Evolutionary conservation across 1,284 basidiomycete species (phyloP).

Genomic region (Cutaneotrichosporon arboriforme): DNA sequence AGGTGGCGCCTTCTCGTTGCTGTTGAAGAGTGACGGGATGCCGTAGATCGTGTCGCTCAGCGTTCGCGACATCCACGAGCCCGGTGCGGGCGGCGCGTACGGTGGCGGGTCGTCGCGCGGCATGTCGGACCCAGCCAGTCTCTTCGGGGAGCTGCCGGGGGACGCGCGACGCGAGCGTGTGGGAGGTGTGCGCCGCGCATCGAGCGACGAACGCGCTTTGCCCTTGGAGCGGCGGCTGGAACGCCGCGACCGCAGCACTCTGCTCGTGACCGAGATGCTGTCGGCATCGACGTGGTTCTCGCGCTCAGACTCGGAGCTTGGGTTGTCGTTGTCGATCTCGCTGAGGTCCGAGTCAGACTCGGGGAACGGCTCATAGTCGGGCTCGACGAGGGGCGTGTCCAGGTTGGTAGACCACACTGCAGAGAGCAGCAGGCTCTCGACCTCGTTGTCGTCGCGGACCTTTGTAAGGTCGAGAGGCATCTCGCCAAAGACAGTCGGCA

Average conservation of each 20-base stretch:
- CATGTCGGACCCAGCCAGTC: constrained; percentile 4
- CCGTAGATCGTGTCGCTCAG: constrained; percentile 36
- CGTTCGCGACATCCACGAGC: constrained; percentile 41
- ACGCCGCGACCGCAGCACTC: constrained; percentile 10
- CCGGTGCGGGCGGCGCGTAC: constrained; percentile 28
- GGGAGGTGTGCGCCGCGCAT: background rate
- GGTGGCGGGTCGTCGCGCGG: constrained; percentile 36
- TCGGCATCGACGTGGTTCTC: constrained; percentile 23
- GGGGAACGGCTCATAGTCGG: constrained; percentile 6
- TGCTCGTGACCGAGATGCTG: constrained; percentile 11
- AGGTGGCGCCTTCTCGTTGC: constrained; percentile 11
- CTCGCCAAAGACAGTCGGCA: constrained; percentile 70
- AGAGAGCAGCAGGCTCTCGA: constrained; percentile 47
- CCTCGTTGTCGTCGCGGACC: constrained; percentile 53
- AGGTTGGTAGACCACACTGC: constrained; percentile 38
- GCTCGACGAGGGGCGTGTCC: constrained; percentile 8
- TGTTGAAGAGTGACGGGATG: constrained; percentile 15
- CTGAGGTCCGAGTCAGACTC: constrained; percentile 23
- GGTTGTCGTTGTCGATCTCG: constrained; percentile 46
- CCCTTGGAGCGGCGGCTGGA: constrained; percentile 8
- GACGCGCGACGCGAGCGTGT: constrained; percentile 8
- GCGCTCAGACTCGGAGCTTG: constrained; percentile 32
- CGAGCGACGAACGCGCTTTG: constrained; percentile 5
- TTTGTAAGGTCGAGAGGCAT: constrained; percentile 71
- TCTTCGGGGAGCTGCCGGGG: background rate